Base-by-base conservation (phyloP, 202 grass and related monocot genomes). In the Brachypodium distachyon region DNA sequence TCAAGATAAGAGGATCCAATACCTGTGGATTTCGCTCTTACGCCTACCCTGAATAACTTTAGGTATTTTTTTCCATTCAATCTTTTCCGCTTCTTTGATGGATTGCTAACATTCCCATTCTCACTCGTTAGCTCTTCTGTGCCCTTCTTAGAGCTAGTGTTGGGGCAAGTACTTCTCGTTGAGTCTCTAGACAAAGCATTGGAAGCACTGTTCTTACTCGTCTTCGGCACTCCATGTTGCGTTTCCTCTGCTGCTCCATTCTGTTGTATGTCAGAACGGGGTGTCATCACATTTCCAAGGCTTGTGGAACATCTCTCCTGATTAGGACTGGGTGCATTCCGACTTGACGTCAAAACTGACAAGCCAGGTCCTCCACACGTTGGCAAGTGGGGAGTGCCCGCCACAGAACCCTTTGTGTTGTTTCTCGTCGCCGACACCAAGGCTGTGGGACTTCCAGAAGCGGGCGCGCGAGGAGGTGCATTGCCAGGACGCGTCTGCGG, bases 51-150 rank as follows among this genome's bases (percentile, higher is more conserved):
- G 54, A 92, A 86, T 36, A 57, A 18, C 21, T 63, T 17, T 12
- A 85, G 6, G 34, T 89, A 89, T 22, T 17, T 57, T 44, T 12
- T 76, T 0, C 33, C 13, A 13, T 14, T 7, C 72, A 54, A 50
- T 51, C 32, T 44, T 80, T 67, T 89, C 26, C 33, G 64, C 77
- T 87, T 93, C 26, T 67, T 87, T 1, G 54, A 57, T 25, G 39
- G 51, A 12, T 4, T 49, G 63, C 13, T 32, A 16, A 11, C 26
- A 43, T 23, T 54, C 48, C 21, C 17, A 2, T 29, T 16, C 14
- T 50, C 50, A 40, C 25, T 18, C 19, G 1, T 59, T 14, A 7
- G 33, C 29, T 56, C 70, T 54, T 81, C 49, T 34, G 40, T 77
- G 10, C 37, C 52, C 3, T 74, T 67, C 3, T 46, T 60, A 4